Evolutionary conservation across 2,329 filamentous ascomycete species (phyloP).

Genomic region (Trichoderma koningii): DNA sequence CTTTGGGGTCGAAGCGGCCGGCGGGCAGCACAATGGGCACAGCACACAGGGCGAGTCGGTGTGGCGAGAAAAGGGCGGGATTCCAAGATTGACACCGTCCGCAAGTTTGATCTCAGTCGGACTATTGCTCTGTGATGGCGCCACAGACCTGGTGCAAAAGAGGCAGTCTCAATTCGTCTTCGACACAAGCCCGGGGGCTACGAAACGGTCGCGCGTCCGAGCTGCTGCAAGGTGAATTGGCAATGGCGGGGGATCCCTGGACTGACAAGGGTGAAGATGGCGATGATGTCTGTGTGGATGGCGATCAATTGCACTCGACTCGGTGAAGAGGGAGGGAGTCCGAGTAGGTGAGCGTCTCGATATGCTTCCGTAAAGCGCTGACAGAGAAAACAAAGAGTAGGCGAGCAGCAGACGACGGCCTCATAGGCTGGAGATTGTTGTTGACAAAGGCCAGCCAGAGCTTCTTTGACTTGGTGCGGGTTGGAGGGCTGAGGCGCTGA

Average conservation of each 20-base stretch:
- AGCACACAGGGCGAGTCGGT: slow-evolving; percentile 1
- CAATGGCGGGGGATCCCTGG: slow-evolving; percentile 30
- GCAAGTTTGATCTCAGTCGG: slow-evolving; percentile 5
- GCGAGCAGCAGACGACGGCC: background rate
- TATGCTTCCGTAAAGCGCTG: background rate
- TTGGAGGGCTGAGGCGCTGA: slow-evolving; percentile 8
- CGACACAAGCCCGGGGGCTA: slow-evolving; percentile 6
- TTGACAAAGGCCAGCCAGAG: background rate
- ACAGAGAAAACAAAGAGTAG: background rate
- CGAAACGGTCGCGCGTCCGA: slow-evolving; percentile 13
- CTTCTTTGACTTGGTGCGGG: background rate
- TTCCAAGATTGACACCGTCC: slow-evolving; percentile 20
- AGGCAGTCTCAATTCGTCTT: slow-evolving; percentile 12
- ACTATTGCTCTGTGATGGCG: slow-evolving; percentile 1
- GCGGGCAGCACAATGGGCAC: background rate
- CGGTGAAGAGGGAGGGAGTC: background rate
- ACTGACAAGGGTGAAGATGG: background rate
- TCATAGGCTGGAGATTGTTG: slow-evolving; percentile 3
- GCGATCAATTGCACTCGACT: slow-evolving; percentile 2
- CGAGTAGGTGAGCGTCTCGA: background rate
- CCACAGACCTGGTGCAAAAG: slow-evolving; percentile 17
- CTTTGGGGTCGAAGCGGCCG: background rate
- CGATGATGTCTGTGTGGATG: background rate
- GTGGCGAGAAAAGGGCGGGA: slow-evolving; percentile 22
- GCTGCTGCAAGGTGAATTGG: slow-evolving; percentile 33